Base-by-base conservation (phyloP, 129 eudicot species). In the Lactuca sativa region DNA sequence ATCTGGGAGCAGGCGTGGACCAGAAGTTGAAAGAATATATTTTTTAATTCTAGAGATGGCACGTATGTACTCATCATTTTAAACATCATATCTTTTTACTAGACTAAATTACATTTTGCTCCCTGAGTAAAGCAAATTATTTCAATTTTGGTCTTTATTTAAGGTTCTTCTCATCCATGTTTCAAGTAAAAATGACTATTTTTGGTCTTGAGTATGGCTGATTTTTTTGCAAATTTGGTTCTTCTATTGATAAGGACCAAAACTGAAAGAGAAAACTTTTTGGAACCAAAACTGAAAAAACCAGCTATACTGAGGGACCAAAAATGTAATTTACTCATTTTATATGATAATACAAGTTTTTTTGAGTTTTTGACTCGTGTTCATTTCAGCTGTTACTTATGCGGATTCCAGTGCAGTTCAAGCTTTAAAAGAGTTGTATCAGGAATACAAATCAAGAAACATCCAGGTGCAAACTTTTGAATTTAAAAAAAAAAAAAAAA, bases 321-420 rank as follows among this genome's bases (percentile, higher is more conserved):
- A 47, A 47, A 47, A 11, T 47, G 52, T 47, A 10, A 47, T 43
- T 43, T 9, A 43, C 13, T 43, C 12, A 1, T 38, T 21, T 41
- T 47, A 40, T 43, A 41, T 17, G 15, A 44, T 43, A 41, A 52
- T 64, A 25, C 56, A 32, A 63, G 30, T 1, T 25, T 1, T 25
- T 25, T 25, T 25, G 30, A 25, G 30, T 25, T 25, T 25, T 25
- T 25, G 30, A 25, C 2, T 61, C n/a, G 17, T 52, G 75, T 55
- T 40, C 2, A 66, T 69, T 76, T 61, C 89, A 95, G 99, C 99
- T 65, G 84, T 83, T 73, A 90, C 99, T 1, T 95, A 90, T 67
- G 84, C 86, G 34, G 99, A 95, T 80, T 87, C 97, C 59, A 85
- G 97, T 67, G 99, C 97, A 9, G 87, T 82, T 74, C 99, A 90